phyloP scores from a whole-genome alignment of 2,329 filamentous ascomycete species.

The Neopestalotiopsis sp. region DNA sequence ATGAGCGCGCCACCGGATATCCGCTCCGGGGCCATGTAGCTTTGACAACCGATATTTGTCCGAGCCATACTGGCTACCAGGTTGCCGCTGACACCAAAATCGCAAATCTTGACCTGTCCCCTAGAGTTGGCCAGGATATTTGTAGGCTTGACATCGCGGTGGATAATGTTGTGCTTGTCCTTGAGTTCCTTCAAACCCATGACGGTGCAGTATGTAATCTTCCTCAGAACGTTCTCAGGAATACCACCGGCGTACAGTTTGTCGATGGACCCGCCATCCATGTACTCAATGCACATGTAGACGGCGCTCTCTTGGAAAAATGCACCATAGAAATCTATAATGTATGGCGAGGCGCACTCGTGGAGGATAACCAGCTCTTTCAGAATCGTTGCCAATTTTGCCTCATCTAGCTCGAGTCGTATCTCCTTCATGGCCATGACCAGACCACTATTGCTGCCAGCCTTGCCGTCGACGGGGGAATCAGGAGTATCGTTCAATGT shows the following conservation, averaged over 20 bases:
- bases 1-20: constrained; percentile 87
- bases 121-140: constrained; percentile 92
- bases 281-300: constrained; percentile 99
- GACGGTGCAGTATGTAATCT: constrained; percentile 88
- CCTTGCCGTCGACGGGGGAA: constrained; percentile 27
- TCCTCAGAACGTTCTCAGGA: constrained; percentile 84
- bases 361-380: constrained; percentile 98
- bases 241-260: constrained; percentile 92
- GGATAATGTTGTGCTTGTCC: constrained; percentile 98
- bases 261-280: constrained; percentile 98
- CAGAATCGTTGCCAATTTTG: constrained; percentile 95
- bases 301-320: constrained; percentile 99
- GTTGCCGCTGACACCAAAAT: constrained; percentile 97
- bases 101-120: constrained; percentile 96
- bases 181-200: constrained; percentile 93
- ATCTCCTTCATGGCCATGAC: constrained; percentile 99
- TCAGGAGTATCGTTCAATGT: constrained; percentile 39
- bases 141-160: constrained; percentile 98
- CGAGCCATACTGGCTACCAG: constrained; percentile 96
- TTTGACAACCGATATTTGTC: constrained; percentile 98
- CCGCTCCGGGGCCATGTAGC: constrained; percentile 97
- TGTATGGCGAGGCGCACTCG: constrained; percentile 92
- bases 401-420: constrained; percentile 90
- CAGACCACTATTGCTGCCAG: constrained; percentile 66
- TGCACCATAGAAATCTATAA: constrained; percentile 98